A percentile compares a stretch with the other conserved stretches of the same genome.
Conservation (phyloP, 768 basidiomycete genomes). For the Serendipita sp. region DNA sequence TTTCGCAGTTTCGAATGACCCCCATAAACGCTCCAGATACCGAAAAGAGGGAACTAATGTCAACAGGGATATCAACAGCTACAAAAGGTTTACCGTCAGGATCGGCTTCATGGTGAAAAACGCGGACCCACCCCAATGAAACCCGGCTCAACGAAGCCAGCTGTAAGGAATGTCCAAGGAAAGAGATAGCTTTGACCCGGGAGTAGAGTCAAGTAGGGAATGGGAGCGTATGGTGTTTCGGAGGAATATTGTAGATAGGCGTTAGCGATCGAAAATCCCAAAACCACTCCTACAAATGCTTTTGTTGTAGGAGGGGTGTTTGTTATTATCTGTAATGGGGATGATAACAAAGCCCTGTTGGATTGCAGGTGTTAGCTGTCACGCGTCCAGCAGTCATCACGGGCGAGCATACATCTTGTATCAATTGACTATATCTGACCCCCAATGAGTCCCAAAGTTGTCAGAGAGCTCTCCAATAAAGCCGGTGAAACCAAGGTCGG, state of each 20-base stretch:
- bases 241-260: conserved; percentile 43
- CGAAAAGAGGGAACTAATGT: conserved; percentile 68
- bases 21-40: conserved; percentile 93
- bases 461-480: too few relatives aligned
- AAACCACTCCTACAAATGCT: conserved; percentile 37
- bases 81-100: conserved; percentile 7
- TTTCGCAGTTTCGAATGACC: conserved; percentile 64
- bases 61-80: conserved; percentile 66
- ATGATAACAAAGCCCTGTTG: conserved; percentile 58
- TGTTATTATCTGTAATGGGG: conserved; percentile 48
- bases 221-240: conserved; percentile 19
- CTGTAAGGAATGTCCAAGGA: conserved; percentile 90
- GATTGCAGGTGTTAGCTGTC: conserved; percentile 3
- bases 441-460: too few relatives aligned
- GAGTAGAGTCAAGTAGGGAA: conserved; percentile 59
- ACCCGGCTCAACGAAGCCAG: conserved; percentile 70
- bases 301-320: conserved; percentile 71
- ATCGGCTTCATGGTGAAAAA: not conserved
- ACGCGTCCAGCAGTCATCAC: not conserved
- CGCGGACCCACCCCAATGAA: conserved; percentile 55
- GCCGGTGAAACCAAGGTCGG: too few relatives aligned
- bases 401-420: not conserved
- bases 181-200: conserved; percentile 69
- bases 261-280: conserved; percentile 46
- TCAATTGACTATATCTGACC: too few relatives aligned